Base-by-base conservation (phyloP, 1,284 basidiomycete species). In the Malassezia obtusa region DNA sequence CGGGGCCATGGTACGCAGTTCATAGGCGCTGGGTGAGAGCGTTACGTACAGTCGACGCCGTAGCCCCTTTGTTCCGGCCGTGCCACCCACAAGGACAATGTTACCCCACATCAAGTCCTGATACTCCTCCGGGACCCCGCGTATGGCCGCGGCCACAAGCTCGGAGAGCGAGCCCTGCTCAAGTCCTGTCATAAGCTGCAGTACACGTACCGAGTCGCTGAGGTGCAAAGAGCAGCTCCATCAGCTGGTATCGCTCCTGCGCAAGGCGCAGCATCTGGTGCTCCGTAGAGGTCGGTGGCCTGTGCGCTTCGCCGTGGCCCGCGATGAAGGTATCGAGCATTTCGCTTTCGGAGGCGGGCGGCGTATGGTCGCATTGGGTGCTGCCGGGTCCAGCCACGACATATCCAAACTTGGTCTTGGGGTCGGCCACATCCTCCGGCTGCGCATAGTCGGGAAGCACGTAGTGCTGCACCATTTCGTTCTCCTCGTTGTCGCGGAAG, bases 81-180 rank as follows among this genome's bases (percentile, higher is more conserved):
- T 84, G 7, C 90, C 91, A 46, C 91, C 91, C 60, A 89, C 81
- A 54, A 94, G 76, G 5, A 87, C 84, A 59, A 96, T 89, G 73
- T 95, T 89, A 33, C 82, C 82, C 89, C 89, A 95, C 75, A 89
- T 89, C 82, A 94, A 82, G 24, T 87, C 89, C 62, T 83, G 86
- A 7, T 47, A 58, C 63, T 89, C 86, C 45, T 80, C 77, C 0
- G 86, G 86, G 57, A 90, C 80, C 30, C 79, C 75, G 1, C 33
- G 30, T 52, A 95, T 89, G 51, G 84, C 83, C 52, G 80, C 70
- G 31, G 84, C 84, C 50, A 94, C 81, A 5, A 84, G 83, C 50
- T 80, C 80, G 22, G 87, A 79, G 15, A 95, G 76, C 0, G 89
- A 88, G 17, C 80, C 79, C 70, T 94, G 89, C 11, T 84, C 80